Base-by-base conservation (phyloP, 1,284 basidiomycete genomes). In the Ustilago loliicola region DNA sequence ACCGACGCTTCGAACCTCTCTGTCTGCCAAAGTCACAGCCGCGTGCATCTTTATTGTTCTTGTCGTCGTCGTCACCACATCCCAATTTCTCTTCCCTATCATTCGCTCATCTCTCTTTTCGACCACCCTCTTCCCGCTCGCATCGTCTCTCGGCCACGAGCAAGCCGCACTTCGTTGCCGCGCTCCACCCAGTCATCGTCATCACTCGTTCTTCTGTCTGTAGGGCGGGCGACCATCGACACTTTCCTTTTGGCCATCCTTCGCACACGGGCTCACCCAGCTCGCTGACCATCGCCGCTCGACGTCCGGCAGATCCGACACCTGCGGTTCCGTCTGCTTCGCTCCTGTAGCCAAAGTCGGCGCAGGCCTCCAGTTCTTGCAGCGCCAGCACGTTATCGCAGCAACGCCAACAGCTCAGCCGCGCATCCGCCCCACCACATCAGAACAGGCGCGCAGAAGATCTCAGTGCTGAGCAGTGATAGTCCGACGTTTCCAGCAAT, bases 191-290 rank as follows among this genome's bases (percentile, higher is more conserved):
- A 36, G 61, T 30, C 53, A 30, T 36, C 29, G 5, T 23, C 7
- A 19, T 45, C 54, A 6, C 8, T 17, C 42, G 32, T 25, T 36
- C 40, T 23, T 56, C 48, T 56, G 21, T 69, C 50, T 59, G 8
- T 60, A 40, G 47, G n/a, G n/a, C 21, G 45, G 27, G 45, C 68
- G 67, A 47, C 62, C 21, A 52, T 25, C 55, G 59, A 58, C 63
- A 32, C 32, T 42, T 42, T 53, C 25, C 10, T 53, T 36, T 36
- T 19, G 17, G 53, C 36, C 32, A 17, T 40, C 36, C 42, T 34
- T 23, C 47, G 67, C 53, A 54, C 58, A 71, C 62, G 62, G 54
- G 48, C 63, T 61, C 48, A 48, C 17, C 30, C 38, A n/a, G 15
- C 27, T 32, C 36, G 10, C 36, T 40, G n/a, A 48, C 23, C 45